These are phyloP conservation scores for Sphagnum magellanicum DNA, from an alignment of 228 moss, liverwort and hornwort genomes.

Conservation along the genomic window DNA sequence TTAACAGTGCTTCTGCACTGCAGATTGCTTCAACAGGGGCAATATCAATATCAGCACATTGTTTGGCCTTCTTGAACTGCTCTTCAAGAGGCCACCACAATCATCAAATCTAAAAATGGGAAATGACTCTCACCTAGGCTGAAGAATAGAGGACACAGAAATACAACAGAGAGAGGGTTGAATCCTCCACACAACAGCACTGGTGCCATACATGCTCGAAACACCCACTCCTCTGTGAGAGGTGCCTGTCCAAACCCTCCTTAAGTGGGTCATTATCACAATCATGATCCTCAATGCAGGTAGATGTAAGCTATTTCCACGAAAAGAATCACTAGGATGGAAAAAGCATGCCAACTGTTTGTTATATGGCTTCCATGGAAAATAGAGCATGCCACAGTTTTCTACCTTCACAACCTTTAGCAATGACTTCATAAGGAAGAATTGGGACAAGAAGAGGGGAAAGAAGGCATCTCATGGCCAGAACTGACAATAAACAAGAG, in stretches of 20 bases:
- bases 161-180: constrained; percentile 65
- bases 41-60: too few species aligned
- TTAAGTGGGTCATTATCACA: not conserved
- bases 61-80: too few species aligned
- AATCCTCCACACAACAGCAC: constrained; percentile 88
- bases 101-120: constrained; percentile 5
- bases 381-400: constrained; percentile 4
- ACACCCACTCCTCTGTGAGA: constrained; percentile 95
- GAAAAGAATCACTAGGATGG: not conserved
- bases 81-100: not conserved
- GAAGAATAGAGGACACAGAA: constrained; percentile 93
- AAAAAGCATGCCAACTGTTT: not conserved
- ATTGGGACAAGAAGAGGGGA: not conserved
- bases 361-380: constrained; percentile 6
- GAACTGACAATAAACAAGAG: not conserved
- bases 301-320: not conserved
- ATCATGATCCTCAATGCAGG: not conserved
- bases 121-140: constrained; percentile 54
- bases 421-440: not conserved
- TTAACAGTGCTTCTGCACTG: too few species aligned
- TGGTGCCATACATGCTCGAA: constrained; percentile 97
- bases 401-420: too few species aligned
- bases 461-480: not conserved
- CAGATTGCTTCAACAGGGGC: too few species aligned
- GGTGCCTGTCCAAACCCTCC: constrained; percentile 63